Evolutionary conservation across 1,284 basidiomycete genomes (phyloP), one percentile per base, ranked within the genome.

Genomic region (Ceratobasidium sp.): DNA sequence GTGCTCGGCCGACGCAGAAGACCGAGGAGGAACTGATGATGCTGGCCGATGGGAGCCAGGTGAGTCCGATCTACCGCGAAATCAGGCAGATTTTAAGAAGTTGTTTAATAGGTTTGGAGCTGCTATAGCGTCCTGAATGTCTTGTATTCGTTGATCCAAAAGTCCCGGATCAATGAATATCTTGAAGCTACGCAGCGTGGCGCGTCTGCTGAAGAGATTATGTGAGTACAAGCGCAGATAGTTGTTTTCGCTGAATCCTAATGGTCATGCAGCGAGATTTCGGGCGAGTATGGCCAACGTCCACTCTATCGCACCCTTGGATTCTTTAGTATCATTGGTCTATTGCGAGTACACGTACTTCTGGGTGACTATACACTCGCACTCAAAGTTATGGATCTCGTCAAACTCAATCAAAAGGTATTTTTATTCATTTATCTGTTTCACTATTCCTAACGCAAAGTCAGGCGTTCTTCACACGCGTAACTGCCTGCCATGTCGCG

Each of bases 81-180:
- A 41, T 3, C 18, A 48, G 12, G 8, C 38, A 46, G 41, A 4
- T 59, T 67, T 33, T 68, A 50, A 52, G n/a, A 48, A 30, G 0
- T 77, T n/a, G 41, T 16, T 69, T 30, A 27, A 60, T 60, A 94
- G 89, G 92, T 97, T 77, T 99, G 97, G 97, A 96, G 94, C 82
- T 97, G 95, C 80, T 99, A 99, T 88, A 96, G 94, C 80, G 97
- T 99, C 35, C 89, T 99, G 81, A 99, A 99, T 86, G 97, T 99
- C 35, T 89, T 99, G 48, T 99, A 99, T 88, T 98, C 96, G 59
- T 89, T 99, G 79, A 97, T 99, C 80, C 97, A 99, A 89, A 99
- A 99, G 86, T 95, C 94, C 20, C 92, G 93, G 84, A 95, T 97
- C 86, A 96, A 97, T 85, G 96, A 98, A 85, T 96, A 97, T 86